Evolutionary conservation across 2,329 filamentous ascomycete species (phyloP).

Genomic region (Aspergillus fijiensis): DNA sequence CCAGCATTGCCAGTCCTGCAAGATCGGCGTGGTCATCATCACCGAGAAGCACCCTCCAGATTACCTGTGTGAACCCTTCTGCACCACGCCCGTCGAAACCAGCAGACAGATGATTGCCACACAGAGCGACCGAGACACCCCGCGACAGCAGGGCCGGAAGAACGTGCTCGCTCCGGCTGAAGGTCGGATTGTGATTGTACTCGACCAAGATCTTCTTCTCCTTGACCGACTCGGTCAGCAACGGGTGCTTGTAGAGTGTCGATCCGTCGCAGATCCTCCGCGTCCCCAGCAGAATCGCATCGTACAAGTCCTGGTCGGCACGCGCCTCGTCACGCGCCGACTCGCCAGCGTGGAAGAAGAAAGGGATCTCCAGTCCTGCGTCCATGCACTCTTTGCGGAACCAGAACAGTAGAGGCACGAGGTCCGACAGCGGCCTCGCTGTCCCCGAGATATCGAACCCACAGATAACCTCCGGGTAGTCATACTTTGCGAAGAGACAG

Average conservation of each 20-base stretch:
- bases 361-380: constrained; percentile 78
- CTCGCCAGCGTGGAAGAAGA: constrained; percentile 95
- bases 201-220: constrained; percentile 86
- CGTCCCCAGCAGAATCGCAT: constrained; percentile 82
- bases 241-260: constrained; percentile 85
- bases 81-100: constrained; percentile 75
- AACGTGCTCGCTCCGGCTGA: constrained; percentile 82
- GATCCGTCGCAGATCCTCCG: constrained; percentile 87
- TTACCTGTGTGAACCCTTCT: constrained; percentile 84
- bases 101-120: constrained; percentile 80
- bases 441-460: constrained; percentile 90
- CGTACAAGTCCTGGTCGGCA: constrained; percentile 82
- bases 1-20: constrained; percentile 79
- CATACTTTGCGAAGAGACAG: constrained; percentile 78
- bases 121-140: constrained; percentile 78
- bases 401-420: constrained; percentile 87
- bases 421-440: constrained; percentile 71
- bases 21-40: constrained; percentile 92
- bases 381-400: constrained; percentile 82
- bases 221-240: constrained; percentile 84
- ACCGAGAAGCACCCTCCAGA: constrained; percentile 88
- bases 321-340: constrained; percentile 74
- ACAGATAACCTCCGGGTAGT: constrained; percentile 74
- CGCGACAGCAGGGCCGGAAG: constrained; percentile 80
- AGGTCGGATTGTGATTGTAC: constrained; percentile 86